Evolutionary conservation across 495 filamentous ascomycete species (phyloP).

Genomic region (Hyaloscypha finlandica): DNA sequence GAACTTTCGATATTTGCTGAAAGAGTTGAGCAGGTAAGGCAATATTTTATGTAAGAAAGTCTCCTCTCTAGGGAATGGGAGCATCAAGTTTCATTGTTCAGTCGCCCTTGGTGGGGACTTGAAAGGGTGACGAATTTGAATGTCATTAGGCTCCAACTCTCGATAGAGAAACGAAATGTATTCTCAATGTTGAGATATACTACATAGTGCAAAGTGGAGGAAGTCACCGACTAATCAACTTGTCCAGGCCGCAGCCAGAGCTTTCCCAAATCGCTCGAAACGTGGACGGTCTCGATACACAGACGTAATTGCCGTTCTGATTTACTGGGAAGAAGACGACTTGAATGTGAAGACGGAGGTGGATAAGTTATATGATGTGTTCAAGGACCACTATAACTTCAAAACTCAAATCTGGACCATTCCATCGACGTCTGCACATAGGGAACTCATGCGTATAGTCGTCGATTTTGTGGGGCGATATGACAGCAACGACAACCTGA

Average conservation of each 20-base stretch:
- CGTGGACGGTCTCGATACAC: constrained; percentile 46
- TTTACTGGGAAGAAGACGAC: constrained; percentile 58
- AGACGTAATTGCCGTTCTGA: constrained; percentile 51
- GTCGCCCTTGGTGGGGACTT: neutral
- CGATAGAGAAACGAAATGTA: too few relatives aligned
- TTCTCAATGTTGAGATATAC: too few relatives aligned
- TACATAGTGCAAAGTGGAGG: neutral
- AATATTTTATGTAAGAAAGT: neutral
- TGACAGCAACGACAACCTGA: constrained; percentile 44
- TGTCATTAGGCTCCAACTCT: too few relatives aligned
- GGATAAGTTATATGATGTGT: constrained; percentile 48
- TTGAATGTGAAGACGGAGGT: constrained; percentile 51
- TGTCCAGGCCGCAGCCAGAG: constrained; percentile 47
- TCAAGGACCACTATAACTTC: constrained; percentile 48
- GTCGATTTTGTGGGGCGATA: constrained; percentile 53
- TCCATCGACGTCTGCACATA: constrained; percentile 51
- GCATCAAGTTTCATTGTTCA: neutral
- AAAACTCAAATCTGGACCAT: constrained; percentile 51
- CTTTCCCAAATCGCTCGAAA: constrained; percentile 44
- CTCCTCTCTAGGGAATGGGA: neutral
- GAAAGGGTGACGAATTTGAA: too few relatives aligned
- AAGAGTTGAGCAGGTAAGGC: constrained; percentile 47
- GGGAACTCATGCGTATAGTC: constrained; percentile 50
- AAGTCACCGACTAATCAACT: neutral
- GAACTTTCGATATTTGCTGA: constrained; percentile 50